Conservation (phyloP, 2,329 filamentous ascomycete species). For the Aspergillus sergii region DNA sequence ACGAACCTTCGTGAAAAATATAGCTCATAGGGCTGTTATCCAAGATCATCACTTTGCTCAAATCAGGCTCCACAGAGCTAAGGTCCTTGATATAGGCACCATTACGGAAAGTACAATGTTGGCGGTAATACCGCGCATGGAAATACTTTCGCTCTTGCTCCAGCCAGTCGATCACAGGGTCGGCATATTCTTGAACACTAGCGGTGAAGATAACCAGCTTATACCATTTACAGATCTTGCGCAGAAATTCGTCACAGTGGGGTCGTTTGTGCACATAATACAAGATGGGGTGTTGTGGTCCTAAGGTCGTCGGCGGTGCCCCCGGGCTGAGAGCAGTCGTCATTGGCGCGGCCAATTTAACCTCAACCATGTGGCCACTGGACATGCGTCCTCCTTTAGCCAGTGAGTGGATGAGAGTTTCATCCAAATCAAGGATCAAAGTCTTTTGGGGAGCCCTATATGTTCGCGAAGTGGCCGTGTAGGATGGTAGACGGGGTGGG, state of each 20-base stretch:
- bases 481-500: constrained; percentile 85
- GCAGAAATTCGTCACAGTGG: constrained; percentile 93
- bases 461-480: constrained; percentile 57
- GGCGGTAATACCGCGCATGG: constrained; percentile 87
- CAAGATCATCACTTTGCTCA: constrained; percentile 98
- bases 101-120: constrained; percentile 94
- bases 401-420: constrained; percentile 97
- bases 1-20: constrained; percentile 92
- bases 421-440: constrained; percentile 90
- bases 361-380: constrained; percentile 98
- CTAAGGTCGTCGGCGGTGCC: constrained; percentile 66
- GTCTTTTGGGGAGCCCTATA: constrained; percentile 75
- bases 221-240: constrained; percentile 96
- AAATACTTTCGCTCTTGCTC: constrained; percentile 98
- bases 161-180: constrained; percentile 98
- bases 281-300: constrained; percentile 90
- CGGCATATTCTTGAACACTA: constrained; percentile 96
- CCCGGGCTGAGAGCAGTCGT: constrained; percentile 39
- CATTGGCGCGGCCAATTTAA: constrained; percentile 65
- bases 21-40: constrained; percentile 98
- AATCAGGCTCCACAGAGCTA: constrained; percentile 90
- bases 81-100: constrained; percentile 98
- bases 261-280: constrained; percentile 99
- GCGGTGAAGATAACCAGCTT: constrained; percentile 96
- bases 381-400: constrained; percentile 95